Conservation (phyloP, 108 stramenopile genomes). For the Fragilaria radians region DNA sequence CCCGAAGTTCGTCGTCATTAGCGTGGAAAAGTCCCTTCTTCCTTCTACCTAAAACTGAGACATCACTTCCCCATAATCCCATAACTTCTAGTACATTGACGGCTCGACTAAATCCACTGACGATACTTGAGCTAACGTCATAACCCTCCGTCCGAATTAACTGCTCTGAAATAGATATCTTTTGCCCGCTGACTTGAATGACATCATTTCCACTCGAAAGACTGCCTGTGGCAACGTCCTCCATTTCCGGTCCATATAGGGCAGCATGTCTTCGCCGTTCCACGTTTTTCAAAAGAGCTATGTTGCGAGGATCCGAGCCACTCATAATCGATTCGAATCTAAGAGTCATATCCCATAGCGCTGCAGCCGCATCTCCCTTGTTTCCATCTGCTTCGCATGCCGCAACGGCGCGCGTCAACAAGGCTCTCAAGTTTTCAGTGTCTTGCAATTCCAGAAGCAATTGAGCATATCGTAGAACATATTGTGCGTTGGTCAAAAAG, state of each 20-base stretch:
- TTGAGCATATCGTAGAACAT: conserved; percentile 71
- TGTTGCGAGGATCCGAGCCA: conserved; percentile 32
- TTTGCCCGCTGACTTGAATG: conserved; percentile 49
- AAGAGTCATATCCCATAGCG: conserved; percentile 83
- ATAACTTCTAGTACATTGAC: conserved; percentile 71
- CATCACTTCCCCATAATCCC: conserved; percentile 65
- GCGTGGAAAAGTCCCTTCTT: conserved; percentile 11
- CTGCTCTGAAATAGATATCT: conserved; percentile 67
- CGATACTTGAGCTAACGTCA: conserved; percentile 66
- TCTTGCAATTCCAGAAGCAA: conserved; percentile 79
- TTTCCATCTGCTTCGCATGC: conserved; percentile 59
- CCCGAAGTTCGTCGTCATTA: conserved; percentile 35
- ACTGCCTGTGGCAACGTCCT: conserved; percentile 71
- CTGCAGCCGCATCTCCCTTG: conserved; percentile 38
- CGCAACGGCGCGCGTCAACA: conserved; percentile 72
- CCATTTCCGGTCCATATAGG: conserved; percentile 63
- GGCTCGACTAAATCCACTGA: conserved; percentile 65
- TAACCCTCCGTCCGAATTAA: conserved; percentile 75
- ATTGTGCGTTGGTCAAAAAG: conserved; percentile 69
- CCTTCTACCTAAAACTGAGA: background rate
- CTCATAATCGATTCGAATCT: conserved; percentile 69
- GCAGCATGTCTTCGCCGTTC: conserved; percentile 70
- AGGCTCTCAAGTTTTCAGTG: conserved; percentile 68
- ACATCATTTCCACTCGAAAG: conserved; percentile 33
- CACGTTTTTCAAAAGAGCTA: conserved; percentile 31